These are phyloP conservation scores for Mychonastes homosphaera DNA, from an alignment of 139 green algal genomes.

Conservation along the genomic window DNA sequence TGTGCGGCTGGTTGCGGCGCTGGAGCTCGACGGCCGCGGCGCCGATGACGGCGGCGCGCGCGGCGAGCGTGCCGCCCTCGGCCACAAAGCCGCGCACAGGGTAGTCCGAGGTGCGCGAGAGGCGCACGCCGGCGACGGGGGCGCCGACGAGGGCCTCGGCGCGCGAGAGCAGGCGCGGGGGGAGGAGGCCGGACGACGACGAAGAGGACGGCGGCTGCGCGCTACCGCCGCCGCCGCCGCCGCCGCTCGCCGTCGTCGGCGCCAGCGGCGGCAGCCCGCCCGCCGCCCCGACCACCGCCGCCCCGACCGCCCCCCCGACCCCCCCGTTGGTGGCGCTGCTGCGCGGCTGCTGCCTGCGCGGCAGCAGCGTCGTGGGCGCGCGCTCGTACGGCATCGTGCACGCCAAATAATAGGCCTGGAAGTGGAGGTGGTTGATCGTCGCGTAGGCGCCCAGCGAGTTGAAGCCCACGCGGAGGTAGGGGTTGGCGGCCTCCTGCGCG, in stretches of 20 bases:
- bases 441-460: conserved; percentile 95
- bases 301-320: no score
- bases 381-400: conserved; percentile 74
- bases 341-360: background rate
- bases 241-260: no score
- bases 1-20: conserved; percentile 80
- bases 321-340: no score
- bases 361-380: conserved; percentile 48
- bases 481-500: conserved; percentile 67
- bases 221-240: no score
- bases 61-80: conserved; percentile 46
- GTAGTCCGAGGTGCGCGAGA: conserved; percentile 67
- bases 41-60: conserved; percentile 54
- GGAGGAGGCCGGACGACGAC: no score
- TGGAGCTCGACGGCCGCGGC: conserved; percentile 56
- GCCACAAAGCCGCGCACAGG: conserved; percentile 79
- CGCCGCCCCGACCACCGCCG: no score
- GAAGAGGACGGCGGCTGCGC: no score
- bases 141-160: background rate
- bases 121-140: conserved; percentile 20
- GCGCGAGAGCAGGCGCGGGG: no score
- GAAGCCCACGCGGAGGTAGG: conserved; percentile 89
- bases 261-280: no score
- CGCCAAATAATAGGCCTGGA: conserved; percentile 89
- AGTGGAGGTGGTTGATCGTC: conserved; percentile 99